Conservation (phyloP, 1,284 basidiomycete species). For the Amylostereum areolatum region DNA sequence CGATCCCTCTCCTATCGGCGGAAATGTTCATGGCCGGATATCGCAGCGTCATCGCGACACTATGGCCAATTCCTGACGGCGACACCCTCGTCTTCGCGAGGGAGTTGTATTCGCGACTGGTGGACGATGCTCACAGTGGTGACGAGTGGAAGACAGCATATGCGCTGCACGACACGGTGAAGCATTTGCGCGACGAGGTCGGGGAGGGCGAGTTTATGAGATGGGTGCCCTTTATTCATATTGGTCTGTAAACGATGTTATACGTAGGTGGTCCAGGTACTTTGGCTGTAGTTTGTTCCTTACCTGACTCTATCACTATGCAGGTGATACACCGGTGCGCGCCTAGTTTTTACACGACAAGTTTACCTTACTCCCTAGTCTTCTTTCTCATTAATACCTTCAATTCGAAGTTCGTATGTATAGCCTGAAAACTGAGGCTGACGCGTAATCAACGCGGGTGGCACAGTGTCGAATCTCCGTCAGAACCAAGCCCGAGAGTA, state of each 20-base stretch:
- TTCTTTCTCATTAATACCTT: too few relatives aligned
- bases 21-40: slow-evolving; percentile 18
- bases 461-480: too few relatives aligned
- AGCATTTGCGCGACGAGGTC: not conserved
- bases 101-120: slow-evolving; percentile 1
- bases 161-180: slow-evolving; percentile 3
- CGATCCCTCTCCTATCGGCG: slow-evolving; percentile 15
- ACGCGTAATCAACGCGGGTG: too few relatives aligned
- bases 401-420: too few relatives aligned
- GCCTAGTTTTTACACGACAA: too few relatives aligned
- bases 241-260: not conserved
- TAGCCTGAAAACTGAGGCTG: too few relatives aligned
- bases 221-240: slow-evolving; percentile 2
- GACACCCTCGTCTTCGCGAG: slow-evolving; percentile 10
- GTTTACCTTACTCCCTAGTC: too few relatives aligned
- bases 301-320: too few relatives aligned
- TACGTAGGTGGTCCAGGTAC: not conserved
- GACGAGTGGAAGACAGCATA: not conserved
- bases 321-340: too few relatives aligned
- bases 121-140: not conserved
- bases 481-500: too few relatives aligned
- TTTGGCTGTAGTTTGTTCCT: too few relatives aligned
- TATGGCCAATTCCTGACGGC: slow-evolving; percentile 18
- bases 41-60: slow-evolving; percentile 17
- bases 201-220: not conserved